Base-by-base conservation (phyloP, 306 rosid species). In the Potentilla sterilis region DNA sequence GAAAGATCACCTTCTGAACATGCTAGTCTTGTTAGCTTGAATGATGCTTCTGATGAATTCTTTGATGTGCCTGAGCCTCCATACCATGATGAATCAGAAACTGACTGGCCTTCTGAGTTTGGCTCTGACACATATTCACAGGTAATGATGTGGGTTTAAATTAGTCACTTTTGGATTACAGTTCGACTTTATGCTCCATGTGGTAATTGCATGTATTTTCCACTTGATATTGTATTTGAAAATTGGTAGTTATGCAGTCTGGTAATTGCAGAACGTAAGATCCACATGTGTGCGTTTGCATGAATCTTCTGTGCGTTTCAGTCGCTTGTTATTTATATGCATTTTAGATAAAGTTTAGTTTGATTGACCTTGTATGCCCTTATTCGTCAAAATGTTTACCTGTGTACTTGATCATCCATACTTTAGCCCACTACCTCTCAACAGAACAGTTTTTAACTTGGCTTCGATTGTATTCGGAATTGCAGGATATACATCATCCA, bases 41-140 rank as follows among this genome's bases (percentile, higher is more conserved):
- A 89, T 77, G 96, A 93, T 79, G 76, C 84, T 3, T 83, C 90
- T 38, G 98, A 93, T 82, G 98, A 93, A 69, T 80, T 78, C 54
- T 93, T 86, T 77, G 98, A 93, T 84, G 95, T 93, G 79, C 92
- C 95, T 68, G 98, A 93, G 69, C 77, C 91, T 54, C 72, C 88
- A 2, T 89, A 86, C 19, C 59, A 21, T 67, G 85, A 88, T 67
- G 82, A 81, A 54, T 82, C 78, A 72, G 89, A 87, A 40, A 77
- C 77, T 84, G 87, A 84, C 4, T 83, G 95, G 98, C 61, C 81
- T 64, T 15, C 87, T 48, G 90, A 67, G 85, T 40, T 73, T 77
- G 43, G 72, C 76, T 52, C 78, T 43, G 91, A 89, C 48, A 80
- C 64, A 7, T 74, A 78, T 57, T 77, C 86, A 47, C 52, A 41